Base-by-base conservation (phyloP, 2,329 filamentous ascomycete species). In the Verticillium nubilum region DNA sequence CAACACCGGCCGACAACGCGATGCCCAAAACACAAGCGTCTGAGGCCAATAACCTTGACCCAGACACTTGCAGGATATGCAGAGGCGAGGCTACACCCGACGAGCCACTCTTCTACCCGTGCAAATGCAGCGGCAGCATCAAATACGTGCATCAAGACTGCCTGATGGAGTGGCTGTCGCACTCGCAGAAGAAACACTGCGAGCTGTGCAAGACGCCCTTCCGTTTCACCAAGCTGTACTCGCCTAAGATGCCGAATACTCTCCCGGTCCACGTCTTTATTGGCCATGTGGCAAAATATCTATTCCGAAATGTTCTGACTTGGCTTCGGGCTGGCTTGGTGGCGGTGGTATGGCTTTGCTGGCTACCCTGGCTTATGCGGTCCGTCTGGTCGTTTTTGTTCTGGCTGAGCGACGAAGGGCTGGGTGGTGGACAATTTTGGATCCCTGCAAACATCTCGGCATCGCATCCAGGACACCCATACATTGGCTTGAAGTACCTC, bases 131-230 rank as follows among this genome's bases (percentile, higher is more conserved):
- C 71, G 95, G 95, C 60, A 98, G 94, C 76, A 99, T 99, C 78
- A 97, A 97, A 78, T 97, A 90, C 70, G 95, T 99, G 62, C 95
- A 99, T 73, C 95, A 99, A 75, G 91, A 96, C 72, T 99, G 95
- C 73, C 78, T 99, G 75, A 97, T 99, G 89, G 93, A 98, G 76
- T 99, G 95, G 95, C 82, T 99, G 25, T 94, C 92, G 56, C 96
- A 99, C 74, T 98, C 95, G 1, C 93, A 99, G 73, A 99, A 99
- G 84, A 98, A 98, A 75, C 91, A 99, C 79, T 99, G 96, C 81
- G 95, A 99, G 78, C 87, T 99, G 35, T 99, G 95, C 86, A 99
- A 99, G 79, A 99, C 95, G 2, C 88, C 93, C 0, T 99, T 98
- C 71, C 90, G 92, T 62, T 99, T 99, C 79, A 99, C 95, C 58